Evolutionary conservation across 768 basidiomycete genomes (phyloP).

Genomic region (Rhizopogon vinicolor): DNA sequence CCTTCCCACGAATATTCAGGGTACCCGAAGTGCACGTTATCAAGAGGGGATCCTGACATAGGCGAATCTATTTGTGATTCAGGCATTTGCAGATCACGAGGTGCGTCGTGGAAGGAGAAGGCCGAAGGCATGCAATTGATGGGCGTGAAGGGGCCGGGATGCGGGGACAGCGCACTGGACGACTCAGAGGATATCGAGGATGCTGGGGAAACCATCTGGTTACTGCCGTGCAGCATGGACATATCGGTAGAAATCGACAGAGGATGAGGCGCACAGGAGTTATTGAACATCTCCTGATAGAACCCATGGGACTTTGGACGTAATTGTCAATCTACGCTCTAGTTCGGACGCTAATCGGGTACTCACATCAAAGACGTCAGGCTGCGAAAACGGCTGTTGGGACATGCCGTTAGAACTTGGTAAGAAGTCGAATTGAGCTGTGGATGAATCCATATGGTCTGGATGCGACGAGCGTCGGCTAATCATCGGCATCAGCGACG

Average conservation of each 20-base stretch:
- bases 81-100: slow-evolving; percentile 10
- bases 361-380: slow-evolving; percentile 38
- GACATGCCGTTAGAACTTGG: slow-evolving; percentile 41
- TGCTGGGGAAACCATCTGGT: slow-evolving; percentile 45
- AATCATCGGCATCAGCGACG: slow-evolving; percentile 51
- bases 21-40: slow-evolving; percentile 25
- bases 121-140: slow-evolving; percentile 12
- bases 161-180: slow-evolving; percentile 33
- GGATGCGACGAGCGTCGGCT: slow-evolving; percentile 53
- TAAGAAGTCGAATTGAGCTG: slow-evolving; percentile 52
- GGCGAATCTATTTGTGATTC: slow-evolving; percentile 9
- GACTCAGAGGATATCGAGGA: slow-evolving; percentile 43
- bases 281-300: slow-evolving; percentile 43
- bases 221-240: slow-evolving; percentile 34
- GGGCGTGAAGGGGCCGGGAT: slow-evolving; percentile 48
- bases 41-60: slow-evolving; percentile 17
- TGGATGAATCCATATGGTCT: slow-evolving; percentile 37
- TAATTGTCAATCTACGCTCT: not conserved
- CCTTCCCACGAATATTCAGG: slow-evolving; percentile 28
- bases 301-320: slow-evolving; percentile 41
- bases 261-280: slow-evolving; percentile 30
- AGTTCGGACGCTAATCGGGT: slow-evolving; percentile 8
- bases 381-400: slow-evolving; percentile 31
- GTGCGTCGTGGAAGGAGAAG: slow-evolving; percentile 16
- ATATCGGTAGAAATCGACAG: slow-evolving; percentile 38